Percentiles rank a stretch among this genome's conserved stretches.
These are phyloP conservation scores for Solanum habrochaites DNA, from an alignment of 257 asterid species.

Conservation along the genomic window DNA sequence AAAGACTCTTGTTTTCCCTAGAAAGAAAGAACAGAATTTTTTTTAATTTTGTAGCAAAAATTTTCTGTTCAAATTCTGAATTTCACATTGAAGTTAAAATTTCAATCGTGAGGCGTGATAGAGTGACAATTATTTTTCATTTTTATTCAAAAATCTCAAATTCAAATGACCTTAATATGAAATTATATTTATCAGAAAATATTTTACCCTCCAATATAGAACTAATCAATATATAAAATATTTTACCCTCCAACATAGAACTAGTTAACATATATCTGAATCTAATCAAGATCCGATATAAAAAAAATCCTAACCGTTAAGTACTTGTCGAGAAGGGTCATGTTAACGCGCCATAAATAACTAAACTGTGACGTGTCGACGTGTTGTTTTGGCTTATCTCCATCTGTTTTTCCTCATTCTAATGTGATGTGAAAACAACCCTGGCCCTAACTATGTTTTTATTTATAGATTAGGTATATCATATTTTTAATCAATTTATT, in stretches of 20 bases:
- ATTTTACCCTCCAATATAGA: not conserved
- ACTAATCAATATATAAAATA: too few relatives aligned
- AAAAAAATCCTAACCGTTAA: not conserved
- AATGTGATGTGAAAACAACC: not conserved
- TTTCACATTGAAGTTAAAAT: not conserved
- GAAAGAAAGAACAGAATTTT: not conserved
- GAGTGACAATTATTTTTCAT: too few relatives aligned
- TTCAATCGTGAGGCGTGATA: not conserved
- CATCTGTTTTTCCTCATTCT: not conserved
- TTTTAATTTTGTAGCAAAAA: not conserved
- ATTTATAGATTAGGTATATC: too few relatives aligned
- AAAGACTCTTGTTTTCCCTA: not conserved
- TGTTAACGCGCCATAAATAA: not conserved
- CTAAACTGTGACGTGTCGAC: not conserved
- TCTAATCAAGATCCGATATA: too few relatives aligned
- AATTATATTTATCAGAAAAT: too few relatives aligned
- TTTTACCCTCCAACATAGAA: too few relatives aligned
- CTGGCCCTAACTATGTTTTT: not conserved
- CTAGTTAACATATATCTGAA: too few relatives aligned
- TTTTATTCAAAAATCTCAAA: too few relatives aligned
- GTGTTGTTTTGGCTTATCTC: not conserved
- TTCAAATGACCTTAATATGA: rapidly evolving
- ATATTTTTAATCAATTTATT: not conserved
- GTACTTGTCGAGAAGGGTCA: not conserved
- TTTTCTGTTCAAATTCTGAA: not conserved